Percentiles rank a stretch among this genome's conserved stretches.
Evolutionary conservation across 257 asterid genomes (phyloP).

Genomic region (Plectranthus barbatus): DNA sequence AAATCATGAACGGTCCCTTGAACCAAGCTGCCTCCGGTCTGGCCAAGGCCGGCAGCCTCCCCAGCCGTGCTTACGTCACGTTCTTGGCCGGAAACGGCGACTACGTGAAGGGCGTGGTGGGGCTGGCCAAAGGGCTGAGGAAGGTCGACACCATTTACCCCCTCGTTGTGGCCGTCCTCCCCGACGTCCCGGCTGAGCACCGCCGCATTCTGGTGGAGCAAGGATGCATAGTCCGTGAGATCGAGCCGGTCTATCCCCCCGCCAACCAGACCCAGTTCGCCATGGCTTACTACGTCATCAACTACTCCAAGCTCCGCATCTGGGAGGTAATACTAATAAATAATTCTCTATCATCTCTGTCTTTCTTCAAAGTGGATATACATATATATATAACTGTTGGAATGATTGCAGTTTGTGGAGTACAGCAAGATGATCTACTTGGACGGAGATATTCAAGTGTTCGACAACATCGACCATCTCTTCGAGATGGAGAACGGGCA

Average conservation of each 20-base stretch:
- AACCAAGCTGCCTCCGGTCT: slow-evolving; percentile 26
- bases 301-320: slow-evolving; percentile 50
- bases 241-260: slow-evolving; percentile 44
- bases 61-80: slow-evolving; percentile 44
- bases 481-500: slow-evolving; percentile 30
- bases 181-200: slow-evolving; percentile 49
- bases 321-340: slow-evolving; percentile 37
- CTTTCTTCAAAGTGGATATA: too few species aligned
- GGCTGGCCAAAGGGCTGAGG: slow-evolving; percentile 44
- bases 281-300: slow-evolving; percentile 50
- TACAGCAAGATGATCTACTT: slow-evolving; percentile 48
- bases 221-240: slow-evolving; percentile 44
- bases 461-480: slow-evolving; percentile 38
- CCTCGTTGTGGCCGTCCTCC: slow-evolving; percentile 49
- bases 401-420: slow-evolving; percentile 45
- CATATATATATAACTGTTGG: too few species aligned
- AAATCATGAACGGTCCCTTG: slow-evolving; percentile 3
- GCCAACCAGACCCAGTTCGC: slow-evolving; percentile 46
- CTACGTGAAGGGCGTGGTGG: too few species aligned
- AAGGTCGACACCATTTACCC: slow-evolving; percentile 36
- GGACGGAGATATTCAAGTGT: slow-evolving; percentile 51
- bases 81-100: slow-evolving; percentile 47
- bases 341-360: too few species aligned
- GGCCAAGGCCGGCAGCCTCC: slow-evolving; percentile 32
- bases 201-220: slow-evolving; percentile 45